Evolutionary conservation across 2,329 filamentous ascomycete species (phyloP).

Genomic region (Pseudocercospora vitis): DNA sequence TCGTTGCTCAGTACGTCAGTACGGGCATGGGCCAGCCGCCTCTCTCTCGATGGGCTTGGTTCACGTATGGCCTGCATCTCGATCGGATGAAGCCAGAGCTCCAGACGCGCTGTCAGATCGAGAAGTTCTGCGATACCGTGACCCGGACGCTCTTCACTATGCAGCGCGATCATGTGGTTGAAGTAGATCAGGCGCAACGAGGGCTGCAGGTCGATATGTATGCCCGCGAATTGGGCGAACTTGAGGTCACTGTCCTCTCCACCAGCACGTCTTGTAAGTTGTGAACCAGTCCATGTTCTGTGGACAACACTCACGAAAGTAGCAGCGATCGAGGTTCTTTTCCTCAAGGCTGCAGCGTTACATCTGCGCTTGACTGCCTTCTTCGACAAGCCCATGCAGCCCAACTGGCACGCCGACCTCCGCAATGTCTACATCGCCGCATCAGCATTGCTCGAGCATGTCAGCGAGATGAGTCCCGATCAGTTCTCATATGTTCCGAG

Average conservation of each 20-base stretch:
- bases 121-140: slow-evolving; percentile 74
- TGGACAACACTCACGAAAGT: background rate
- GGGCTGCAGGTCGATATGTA: slow-evolving; percentile 42
- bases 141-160: slow-evolving; percentile 79
- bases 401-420: slow-evolving; percentile 71
- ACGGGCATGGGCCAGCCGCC: slow-evolving; percentile 81
- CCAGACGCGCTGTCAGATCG: slow-evolving; percentile 67
- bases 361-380: slow-evolving; percentile 78
- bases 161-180: slow-evolving; percentile 67
- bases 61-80: slow-evolving; percentile 75
- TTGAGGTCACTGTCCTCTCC: slow-evolving; percentile 39
- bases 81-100: slow-evolving; percentile 60
- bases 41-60: slow-evolving; percentile 49
- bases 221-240: slow-evolving; percentile 39
- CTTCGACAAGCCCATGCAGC: slow-evolving; percentile 72
- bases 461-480: slow-evolving; percentile 59
- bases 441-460: slow-evolving; percentile 67
- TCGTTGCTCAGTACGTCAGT: slow-evolving; percentile 76
- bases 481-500: slow-evolving; percentile 65
- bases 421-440: slow-evolving; percentile 74
- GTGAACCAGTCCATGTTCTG: background rate
- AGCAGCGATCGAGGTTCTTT: slow-evolving; percentile 54
- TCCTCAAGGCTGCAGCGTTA: slow-evolving; percentile 70
- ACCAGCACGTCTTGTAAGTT: slow-evolving; percentile 35
- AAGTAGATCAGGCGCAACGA: slow-evolving; percentile 40